These are phyloP conservation scores for Thalassia testudinum DNA, from an alignment of 116 monocot species.

Conservation along the genomic window DNA sequence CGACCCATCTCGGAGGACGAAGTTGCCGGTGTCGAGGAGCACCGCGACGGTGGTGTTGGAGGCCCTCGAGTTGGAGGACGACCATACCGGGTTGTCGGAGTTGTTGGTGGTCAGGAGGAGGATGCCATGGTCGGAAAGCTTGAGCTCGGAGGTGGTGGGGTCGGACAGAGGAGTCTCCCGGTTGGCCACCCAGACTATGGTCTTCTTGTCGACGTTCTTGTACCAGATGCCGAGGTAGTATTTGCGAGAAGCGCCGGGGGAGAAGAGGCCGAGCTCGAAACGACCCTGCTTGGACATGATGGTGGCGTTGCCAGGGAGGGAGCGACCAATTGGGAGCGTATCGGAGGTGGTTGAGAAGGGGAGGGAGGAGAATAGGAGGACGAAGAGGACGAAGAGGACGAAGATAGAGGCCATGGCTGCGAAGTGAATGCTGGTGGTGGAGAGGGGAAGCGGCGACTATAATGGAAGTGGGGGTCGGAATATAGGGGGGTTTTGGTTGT, in stretches of 20 bases:
- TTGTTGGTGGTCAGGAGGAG: constrained; percentile 4
- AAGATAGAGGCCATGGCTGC: too few species aligned
- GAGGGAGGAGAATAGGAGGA: not conserved
- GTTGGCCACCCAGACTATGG: constrained; percentile 25
- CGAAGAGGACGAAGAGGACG: too few species aligned
- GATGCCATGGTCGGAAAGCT: constrained; percentile 3
- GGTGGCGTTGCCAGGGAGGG: constrained; percentile 5
- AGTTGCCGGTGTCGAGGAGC: constrained; percentile 26
- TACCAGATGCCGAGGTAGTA: constrained; percentile 29
- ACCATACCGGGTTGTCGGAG: constrained; percentile 10
- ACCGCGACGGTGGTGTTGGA: constrained; percentile 10
- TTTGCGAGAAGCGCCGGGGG: constrained; percentile 1
- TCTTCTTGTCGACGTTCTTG: constrained; percentile 1
- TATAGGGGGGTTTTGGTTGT: too few species aligned
- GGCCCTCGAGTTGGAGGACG: not conserved
- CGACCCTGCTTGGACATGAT: not conserved
- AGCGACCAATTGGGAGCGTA: not conserved
- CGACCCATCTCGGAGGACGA: constrained; percentile 15
- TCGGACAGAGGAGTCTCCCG: constrained; percentile 10
- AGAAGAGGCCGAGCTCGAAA: constrained; percentile 11
- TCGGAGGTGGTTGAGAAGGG: not conserved
- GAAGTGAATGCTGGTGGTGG: too few species aligned
- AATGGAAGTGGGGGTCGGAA: too few species aligned
- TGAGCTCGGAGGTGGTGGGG: constrained; percentile 3
- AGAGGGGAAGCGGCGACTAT: too few species aligned